phyloP scores from a whole-genome alignment of 2,329 filamentous ascomycete genomes.

The Ascochyta lentis region DNA sequence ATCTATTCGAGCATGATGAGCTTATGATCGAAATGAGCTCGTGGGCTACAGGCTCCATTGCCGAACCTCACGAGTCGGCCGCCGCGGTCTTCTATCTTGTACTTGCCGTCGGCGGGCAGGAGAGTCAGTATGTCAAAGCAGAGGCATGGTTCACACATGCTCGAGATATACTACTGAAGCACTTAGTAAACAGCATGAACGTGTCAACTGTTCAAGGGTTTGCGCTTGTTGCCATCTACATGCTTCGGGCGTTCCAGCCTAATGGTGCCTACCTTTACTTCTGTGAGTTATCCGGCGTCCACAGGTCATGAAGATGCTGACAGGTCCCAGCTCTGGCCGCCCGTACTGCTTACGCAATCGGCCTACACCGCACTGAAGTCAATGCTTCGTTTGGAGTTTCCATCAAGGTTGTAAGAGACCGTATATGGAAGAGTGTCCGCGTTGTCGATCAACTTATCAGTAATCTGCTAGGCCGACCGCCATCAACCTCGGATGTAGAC shows the following conservation, averaged over 20 bases:
- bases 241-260: constrained; percentile 59
- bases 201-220: constrained; percentile 60
- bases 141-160: constrained; percentile 58
- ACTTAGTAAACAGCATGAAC: constrained; percentile 58
- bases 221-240: constrained; percentile 59
- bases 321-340: constrained; percentile 50
- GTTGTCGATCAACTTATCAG: constrained; percentile 61
- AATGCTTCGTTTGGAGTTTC: constrained; percentile 57
- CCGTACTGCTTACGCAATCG: constrained; percentile 60
- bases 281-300: constrained; percentile 31
- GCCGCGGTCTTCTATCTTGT: constrained; percentile 60
- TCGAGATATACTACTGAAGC: constrained; percentile 53
- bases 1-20: constrained; percentile 55
- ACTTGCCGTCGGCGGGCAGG: constrained; percentile 58
- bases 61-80: constrained; percentile 49
- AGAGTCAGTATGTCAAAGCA: constrained; percentile 50
- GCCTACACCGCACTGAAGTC: constrained; percentile 60
- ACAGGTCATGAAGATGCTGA: background rate
- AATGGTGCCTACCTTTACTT: constrained; percentile 62
- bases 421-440: constrained; percentile 61
- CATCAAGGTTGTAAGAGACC: constrained; percentile 53
- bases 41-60: constrained; percentile 30
- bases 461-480: constrained; percentile 59
- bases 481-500: constrained; percentile 60
- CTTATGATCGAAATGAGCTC: constrained; percentile 31